Percentiles rank a stretch among this genome's conserved stretches.
Conservation (phyloP, 768 basidiomycete species). For the Mycena crocata region DNA sequence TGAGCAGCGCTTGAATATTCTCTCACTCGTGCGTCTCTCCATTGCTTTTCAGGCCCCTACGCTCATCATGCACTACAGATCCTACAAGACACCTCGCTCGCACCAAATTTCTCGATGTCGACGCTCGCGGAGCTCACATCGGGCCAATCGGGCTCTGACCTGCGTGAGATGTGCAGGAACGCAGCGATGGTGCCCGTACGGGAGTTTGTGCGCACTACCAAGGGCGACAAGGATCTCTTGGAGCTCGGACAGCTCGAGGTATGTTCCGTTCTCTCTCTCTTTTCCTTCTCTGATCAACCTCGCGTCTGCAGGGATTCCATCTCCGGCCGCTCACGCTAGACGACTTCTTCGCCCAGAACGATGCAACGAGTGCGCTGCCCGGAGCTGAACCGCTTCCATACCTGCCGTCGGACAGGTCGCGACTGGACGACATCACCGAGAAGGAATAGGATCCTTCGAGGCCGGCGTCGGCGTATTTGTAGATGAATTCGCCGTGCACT, state of each 20-base stretch:
- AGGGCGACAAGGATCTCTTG: constrained; percentile 53
- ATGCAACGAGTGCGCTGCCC: constrained; percentile 20
- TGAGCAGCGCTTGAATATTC: constrained; percentile 86
- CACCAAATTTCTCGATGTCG: constrained; percentile 69
- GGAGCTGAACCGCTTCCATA: background rate
- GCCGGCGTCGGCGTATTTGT: background rate
- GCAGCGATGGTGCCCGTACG: constrained; percentile 95
- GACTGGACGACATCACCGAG: constrained; percentile 22
- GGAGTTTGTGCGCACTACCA: constrained; percentile 75
- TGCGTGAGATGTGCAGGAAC: constrained; percentile 91
- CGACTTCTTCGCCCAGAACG: constrained; percentile 65
- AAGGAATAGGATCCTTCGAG: background rate
- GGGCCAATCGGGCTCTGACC: constrained; percentile 89
- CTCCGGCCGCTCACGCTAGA: constrained; percentile 76
- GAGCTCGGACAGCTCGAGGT: constrained; percentile 65
- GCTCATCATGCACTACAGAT: constrained; percentile 64
- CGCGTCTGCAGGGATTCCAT: constrained; percentile 76
- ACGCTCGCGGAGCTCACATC: constrained; percentile 75
- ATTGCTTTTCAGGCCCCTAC: background rate
- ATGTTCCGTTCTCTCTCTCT: constrained; percentile 11
- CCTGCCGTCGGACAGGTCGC: constrained; percentile 8
- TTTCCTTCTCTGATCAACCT: background rate
- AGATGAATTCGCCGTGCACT: constrained; percentile 4
- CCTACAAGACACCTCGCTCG: constrained; percentile 81
- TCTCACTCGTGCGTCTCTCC: constrained; percentile 69